Base-by-base conservation (phyloP, 306 rosid species). In the Cucurbita moschata region DNA sequence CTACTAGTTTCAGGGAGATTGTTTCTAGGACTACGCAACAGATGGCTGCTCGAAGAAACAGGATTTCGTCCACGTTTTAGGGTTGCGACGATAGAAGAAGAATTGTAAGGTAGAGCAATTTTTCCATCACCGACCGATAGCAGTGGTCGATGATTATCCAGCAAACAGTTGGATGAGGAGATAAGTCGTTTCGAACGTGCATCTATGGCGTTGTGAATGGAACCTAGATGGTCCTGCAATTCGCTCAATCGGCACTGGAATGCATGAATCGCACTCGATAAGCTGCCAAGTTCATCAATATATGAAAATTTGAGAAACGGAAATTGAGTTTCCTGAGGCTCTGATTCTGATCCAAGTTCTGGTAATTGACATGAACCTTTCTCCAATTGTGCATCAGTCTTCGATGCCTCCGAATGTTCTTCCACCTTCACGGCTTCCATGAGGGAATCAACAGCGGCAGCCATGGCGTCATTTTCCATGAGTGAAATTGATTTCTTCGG, bases 221-320 rank as follows among this genome's bases (percentile, higher is more conserved):
- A 87, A 30, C 79, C 68, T 23, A 87, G 81, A 57, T 87, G 88
- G 16, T 77, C 79, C 56, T 82, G 87, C 18, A 87, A 71, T 40
- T 84, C 88, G 21, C 82, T 82, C 42, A 72, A 87, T 71, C 82
- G 78, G 51, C 40, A 70, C 13, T 75, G 84, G 81, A 87, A 84
- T 15, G 78, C 30, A 38, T 75, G 80, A 6, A 82, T 82, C 5
- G 84, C 79, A 44, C 42, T 26, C 8, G 91, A 53, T 14, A 82
- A 58, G 53, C 82, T 47, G 76, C 64, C 80, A 39, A 87, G 87
- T 77, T 80, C 63, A 76, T 74, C 74, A 4, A 84, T 79, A 7
- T 21, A 23, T 3, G 57, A 23, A 12, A 13, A 6, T 14, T 69
- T 69, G 43, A 26, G 74, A 69, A 69, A 49, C 30, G 49, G 42